Evolutionary conservation across 2,329 filamentous ascomycete species (phyloP).

Genomic region (Aspergillus fijiensis): DNA sequence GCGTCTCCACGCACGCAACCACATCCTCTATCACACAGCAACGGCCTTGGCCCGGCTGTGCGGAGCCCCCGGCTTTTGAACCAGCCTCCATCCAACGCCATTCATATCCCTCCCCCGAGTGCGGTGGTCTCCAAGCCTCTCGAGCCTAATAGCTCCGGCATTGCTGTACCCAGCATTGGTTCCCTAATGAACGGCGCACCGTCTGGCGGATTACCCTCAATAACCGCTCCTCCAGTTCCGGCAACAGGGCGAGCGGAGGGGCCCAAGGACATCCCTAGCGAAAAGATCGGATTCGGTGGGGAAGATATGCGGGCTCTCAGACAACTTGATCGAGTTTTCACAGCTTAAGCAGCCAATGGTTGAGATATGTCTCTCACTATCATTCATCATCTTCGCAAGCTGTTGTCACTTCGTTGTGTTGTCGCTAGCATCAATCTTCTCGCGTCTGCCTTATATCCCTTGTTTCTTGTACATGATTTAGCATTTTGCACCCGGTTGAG

Average conservation of each 20-base stretch:
- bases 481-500: conserved; percentile 9
- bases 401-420: conserved; percentile 7
- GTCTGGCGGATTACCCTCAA: conserved; percentile 27
- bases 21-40: conserved; percentile 23
- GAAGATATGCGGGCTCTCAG: conserved; percentile 67
- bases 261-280: conserved; percentile 56
- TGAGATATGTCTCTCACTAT: neutral
- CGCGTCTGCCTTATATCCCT: conserved; percentile 7
- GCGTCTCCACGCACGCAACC: conserved; percentile 35
- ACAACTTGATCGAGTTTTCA: conserved; percentile 61
- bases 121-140: conserved; percentile 23
- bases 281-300: conserved; percentile 56
- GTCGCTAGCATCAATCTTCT: neutral
- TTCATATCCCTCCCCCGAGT: conserved; percentile 19
- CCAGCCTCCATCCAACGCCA: conserved; percentile 22
- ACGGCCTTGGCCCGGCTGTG: conserved; percentile 15
- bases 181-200: conserved; percentile 45
- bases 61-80: conserved; percentile 32
- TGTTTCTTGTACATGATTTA: conserved; percentile 6
- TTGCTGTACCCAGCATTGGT: conserved; percentile 56
- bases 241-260: conserved; percentile 34
- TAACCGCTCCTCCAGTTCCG: conserved; percentile 23
- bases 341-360: conserved; percentile 25
- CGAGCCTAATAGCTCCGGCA: conserved; percentile 30
- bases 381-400: neutral